A percentile compares a stretch with the other conserved stretches of the same genome.
Evolutionary conservation across 1,284 basidiomycete species (phyloP).

Genomic region (Irpex sp.): DNA sequence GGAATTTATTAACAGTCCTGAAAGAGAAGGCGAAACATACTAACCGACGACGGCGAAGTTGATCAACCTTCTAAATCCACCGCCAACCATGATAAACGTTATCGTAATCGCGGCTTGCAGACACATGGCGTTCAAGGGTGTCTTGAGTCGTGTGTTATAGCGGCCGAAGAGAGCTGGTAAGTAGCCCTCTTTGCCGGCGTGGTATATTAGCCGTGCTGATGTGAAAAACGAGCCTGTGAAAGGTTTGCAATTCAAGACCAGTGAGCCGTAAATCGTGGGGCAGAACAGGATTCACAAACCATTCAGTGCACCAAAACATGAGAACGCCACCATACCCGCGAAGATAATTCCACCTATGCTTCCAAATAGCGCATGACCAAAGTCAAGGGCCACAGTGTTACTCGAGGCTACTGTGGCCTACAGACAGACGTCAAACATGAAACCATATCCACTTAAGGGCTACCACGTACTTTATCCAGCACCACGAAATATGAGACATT

Average conservation of each 20-base stretch:
- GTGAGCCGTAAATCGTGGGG: not conserved
- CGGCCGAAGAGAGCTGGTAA: slow-evolving; percentile 80
- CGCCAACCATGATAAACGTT: slow-evolving; percentile 78
- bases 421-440: not conserved
- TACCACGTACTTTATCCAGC: slow-evolving; percentile 64
- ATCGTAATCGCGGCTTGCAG: slow-evolving; percentile 76
- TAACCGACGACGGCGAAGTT: slow-evolving; percentile 77
- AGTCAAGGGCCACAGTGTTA: slow-evolving; percentile 95
- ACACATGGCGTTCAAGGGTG: slow-evolving; percentile 82
- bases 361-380: slow-evolving; percentile 85
- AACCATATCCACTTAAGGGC: not conserved
- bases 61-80: slow-evolving; percentile 84
- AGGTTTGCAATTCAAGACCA: not conserved
- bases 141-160: slow-evolving; percentile 69
- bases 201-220: slow-evolving; percentile 80
- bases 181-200: slow-evolving; percentile 86
- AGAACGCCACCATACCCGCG: slow-evolving; percentile 88
- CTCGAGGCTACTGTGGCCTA: slow-evolving; percentile 66
- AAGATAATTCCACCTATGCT: slow-evolving; percentile 84
- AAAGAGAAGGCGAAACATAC: not conserved
- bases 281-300: slow-evolving; percentile 37
- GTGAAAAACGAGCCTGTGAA: slow-evolving; percentile 75
- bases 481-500: slow-evolving; percentile 94
- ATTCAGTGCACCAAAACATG: slow-evolving; percentile 91
- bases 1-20: not conserved